Evolutionary conservation across 2,329 filamentous ascomycete species (phyloP).

Genomic region (Grosmannia serpens): DNA sequence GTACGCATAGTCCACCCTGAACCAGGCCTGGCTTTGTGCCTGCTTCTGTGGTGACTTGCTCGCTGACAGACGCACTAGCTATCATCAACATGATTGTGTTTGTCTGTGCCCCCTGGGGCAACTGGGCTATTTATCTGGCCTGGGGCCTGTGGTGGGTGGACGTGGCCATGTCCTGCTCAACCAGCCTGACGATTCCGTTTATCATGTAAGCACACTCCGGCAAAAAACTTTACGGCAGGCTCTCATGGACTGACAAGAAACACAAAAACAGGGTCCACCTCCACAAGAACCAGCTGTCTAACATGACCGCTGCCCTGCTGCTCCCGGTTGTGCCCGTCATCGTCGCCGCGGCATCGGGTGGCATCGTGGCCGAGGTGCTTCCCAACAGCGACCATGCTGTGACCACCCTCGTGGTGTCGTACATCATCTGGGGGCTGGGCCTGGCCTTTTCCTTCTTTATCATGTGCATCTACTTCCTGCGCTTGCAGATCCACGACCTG

Average conservation of each 20-base stretch:
- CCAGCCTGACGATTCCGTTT: conserved; percentile 36
- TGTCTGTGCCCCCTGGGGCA: conserved; percentile 48
- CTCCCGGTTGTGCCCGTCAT: conserved; percentile 52
- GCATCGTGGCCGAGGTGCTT: conserved; percentile 50
- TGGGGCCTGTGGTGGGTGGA: conserved; percentile 45
- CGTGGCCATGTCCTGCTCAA: conserved; percentile 29
- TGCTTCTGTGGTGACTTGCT: neutral
- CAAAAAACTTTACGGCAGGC: too few species aligned
- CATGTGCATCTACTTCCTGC: conserved; percentile 58
- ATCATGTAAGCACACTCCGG: conserved; percentile 31
- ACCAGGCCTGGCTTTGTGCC: neutral
- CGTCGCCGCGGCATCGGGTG: conserved; percentile 52
- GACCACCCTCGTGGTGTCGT: conserved; percentile 51
- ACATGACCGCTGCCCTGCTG: conserved; percentile 48
- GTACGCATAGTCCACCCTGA: conserved; percentile 1
- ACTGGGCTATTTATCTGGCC: conserved; percentile 34
- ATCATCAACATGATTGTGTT: conserved; percentile 49
- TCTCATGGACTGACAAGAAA: neutral
- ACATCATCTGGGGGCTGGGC: conserved; percentile 58
- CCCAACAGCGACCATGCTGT: conserved; percentile 42
- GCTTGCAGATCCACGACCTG: conserved; percentile 53
- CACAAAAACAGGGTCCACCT: conserved; percentile 11
- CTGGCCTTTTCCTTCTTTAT: conserved; percentile 47
- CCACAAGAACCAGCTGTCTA: conserved; percentile 20
- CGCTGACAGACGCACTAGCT: conserved; percentile 15